Evolutionary conservation across 1,284 basidiomycete species (phyloP).

Genomic region (Pseudozyma sp.): DNA sequence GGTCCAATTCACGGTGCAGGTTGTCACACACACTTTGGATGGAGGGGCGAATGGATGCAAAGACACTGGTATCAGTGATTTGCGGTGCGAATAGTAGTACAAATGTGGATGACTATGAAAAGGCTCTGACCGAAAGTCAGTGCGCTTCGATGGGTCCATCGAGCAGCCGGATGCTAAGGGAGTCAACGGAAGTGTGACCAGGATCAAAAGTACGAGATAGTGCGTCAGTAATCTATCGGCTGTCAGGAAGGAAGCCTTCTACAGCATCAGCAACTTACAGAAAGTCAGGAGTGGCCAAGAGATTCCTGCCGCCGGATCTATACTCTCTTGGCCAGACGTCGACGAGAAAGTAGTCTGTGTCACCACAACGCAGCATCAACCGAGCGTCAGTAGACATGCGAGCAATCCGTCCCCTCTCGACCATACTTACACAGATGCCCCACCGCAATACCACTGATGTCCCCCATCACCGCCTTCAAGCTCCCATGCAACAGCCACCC

Average conservation of each 20-base stretch:
- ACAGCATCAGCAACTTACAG: constrained; percentile 75
- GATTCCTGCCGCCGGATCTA: constrained; percentile 78
- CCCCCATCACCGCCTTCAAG: constrained; percentile 84
- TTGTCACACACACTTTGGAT: no score
- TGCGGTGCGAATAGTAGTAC: constrained; percentile 17
- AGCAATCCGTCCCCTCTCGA: not conserved
- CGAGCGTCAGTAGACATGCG: no score
- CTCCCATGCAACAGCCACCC: constrained; percentile 89
- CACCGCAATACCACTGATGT: constrained; percentile 73
- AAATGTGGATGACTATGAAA: constrained; percentile 9
- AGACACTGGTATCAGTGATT: constrained; percentile 3
- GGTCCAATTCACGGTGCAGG: not conserved
- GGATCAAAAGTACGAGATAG: not conserved
- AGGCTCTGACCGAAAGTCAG: no score
- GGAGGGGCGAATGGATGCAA: no score
- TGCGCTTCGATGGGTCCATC: constrained; percentile 33
- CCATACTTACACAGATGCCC: constrained; percentile 62
- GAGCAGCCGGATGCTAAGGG: constrained; percentile 34
- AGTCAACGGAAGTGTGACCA: not conserved
- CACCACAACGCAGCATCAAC: no score
- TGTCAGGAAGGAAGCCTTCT: no score
- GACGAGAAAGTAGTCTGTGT: constrained; percentile 80
- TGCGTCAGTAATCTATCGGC: no score
- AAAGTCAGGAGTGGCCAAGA: constrained; percentile 80
- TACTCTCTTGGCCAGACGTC: constrained; percentile 96